Conservation (phyloP, 2,329 filamentous ascomycete species). For the Didymella lethalis region DNA sequence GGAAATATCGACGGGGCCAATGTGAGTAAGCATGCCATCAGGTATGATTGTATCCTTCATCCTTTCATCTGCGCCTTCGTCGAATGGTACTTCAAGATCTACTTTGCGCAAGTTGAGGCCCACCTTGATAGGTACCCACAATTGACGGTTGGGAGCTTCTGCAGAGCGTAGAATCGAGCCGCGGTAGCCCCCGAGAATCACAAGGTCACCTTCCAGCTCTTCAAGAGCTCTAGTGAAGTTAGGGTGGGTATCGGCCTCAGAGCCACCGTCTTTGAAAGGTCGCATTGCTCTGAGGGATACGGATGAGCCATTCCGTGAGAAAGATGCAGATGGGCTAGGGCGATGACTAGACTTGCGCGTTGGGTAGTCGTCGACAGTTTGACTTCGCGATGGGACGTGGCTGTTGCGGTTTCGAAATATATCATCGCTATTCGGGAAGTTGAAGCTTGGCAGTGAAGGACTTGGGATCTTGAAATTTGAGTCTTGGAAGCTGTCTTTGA, state of each 20-base stretch:
- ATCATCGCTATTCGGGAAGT: conserved; percentile 45
- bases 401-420: conserved; percentile 34
- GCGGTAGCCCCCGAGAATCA: conserved; percentile 88
- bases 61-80: conserved; percentile 80
- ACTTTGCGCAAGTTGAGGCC: conserved; percentile 91
- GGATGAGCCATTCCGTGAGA: conserved; percentile 26
- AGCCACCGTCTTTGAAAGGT: conserved; percentile 23
- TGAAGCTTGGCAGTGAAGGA: conserved; percentile 63
- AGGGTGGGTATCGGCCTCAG: conserved; percentile 54
- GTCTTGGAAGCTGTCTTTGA: conserved; percentile 86
- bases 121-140: conserved; percentile 94
- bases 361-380: conserved; percentile 23
- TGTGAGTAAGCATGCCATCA: conserved; percentile 87
- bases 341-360: conserved; percentile 31
- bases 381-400: conserved; percentile 21
- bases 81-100: conserved; percentile 85
- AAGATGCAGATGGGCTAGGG: conserved; percentile 24
- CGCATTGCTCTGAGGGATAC: conserved; percentile 26
- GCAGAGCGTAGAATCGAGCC: conserved; percentile 89
- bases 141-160: conserved; percentile 80
- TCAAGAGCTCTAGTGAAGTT: conserved; percentile 67
- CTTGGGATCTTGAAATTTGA: conserved; percentile 73
- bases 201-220: conserved; percentile 80
- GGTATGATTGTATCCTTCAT: conserved; percentile 86
- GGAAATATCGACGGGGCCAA: conserved; percentile 90